Evolutionary conservation across 345 rosid species (phyloP), one percentile per base, ranked within the genome.

Genomic region (Gossypium turneri): DNA sequence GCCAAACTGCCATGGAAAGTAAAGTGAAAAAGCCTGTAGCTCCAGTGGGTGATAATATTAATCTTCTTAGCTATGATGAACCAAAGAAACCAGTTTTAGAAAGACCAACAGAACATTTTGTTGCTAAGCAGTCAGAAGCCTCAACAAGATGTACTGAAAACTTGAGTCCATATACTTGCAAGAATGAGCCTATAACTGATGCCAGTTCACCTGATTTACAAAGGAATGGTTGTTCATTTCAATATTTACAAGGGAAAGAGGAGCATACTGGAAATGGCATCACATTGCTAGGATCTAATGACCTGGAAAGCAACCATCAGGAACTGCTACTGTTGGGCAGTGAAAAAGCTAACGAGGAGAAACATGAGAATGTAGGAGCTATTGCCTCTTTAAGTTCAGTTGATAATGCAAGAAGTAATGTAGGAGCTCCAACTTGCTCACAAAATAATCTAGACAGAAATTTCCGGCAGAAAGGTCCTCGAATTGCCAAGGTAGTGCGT

Each of bases 401-500:
- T 59, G 88, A 86, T 70, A 81, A 73, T 74, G 51, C 67, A 51
- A 84, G 85, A 82, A 77, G 70, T 75, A 76, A 76, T 75, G 55
- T 85, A 12, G 89, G 85, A 57, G 84, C 83, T 59, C 81, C 89
- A 29, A 79, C 93, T 75, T 85, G 85, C 82, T 80, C 89, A 51
- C 94, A 90, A 59, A 91, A 81, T 82, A 95, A 85, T 84, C 75
- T 88, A 78, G 98, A 91, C 67, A 86, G 88, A 76, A 73, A 79
- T 82, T 81, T 81, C 75, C 90, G 98, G 79, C 98, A 90, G 78
- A 95, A 93, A 82, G 99, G 98, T 76, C 99, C 99, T 24, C 97
- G 99, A 44, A 92, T 96, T 79, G 99, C 99, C 9, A 96, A 96
- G 92, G 91, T 93, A 12, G 98, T 93, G 76, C 83, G 99, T 79